A percentile compares a stretch with the other conserved stretches of the same genome.
These are phyloP conservation scores for Cyberlindnera maritima DNA, from an alignment of 805 yeast genomes.

Conservation along the genomic window DNA sequence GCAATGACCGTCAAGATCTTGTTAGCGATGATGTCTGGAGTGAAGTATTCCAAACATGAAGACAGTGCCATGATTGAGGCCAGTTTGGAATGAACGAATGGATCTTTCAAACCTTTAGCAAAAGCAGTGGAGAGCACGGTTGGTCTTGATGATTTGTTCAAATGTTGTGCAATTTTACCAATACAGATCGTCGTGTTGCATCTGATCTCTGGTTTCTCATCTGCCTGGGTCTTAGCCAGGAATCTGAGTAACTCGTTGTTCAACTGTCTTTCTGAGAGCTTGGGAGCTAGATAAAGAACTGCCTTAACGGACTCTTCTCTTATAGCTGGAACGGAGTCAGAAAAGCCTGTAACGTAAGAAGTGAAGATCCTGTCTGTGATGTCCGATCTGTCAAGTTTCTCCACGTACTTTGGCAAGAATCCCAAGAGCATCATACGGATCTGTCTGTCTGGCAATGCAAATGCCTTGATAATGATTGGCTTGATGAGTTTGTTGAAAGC, in stretches of 20 bases:
- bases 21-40: conserved; percentile 73
- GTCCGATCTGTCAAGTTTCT: conserved; percentile 51
- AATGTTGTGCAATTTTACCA: conserved; percentile 57
- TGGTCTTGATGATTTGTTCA: conserved; percentile 55
- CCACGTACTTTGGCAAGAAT: conserved; percentile 53
- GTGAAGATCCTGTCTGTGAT: conserved; percentile 69
- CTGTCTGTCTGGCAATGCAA: conserved; percentile 68
- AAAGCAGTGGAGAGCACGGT: conserved; percentile 86
- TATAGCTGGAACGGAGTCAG: conserved; percentile 78
- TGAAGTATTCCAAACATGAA: conserved; percentile 59
- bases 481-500: conserved; percentile 43
- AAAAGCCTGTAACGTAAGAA: conserved; percentile 73
- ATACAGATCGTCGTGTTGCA: conserved; percentile 73
- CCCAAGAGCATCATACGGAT: conserved; percentile 70
- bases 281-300: conserved; percentile 53
- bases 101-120: conserved; percentile 77
- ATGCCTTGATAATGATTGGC: conserved; percentile 64
- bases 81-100: conserved; percentile 68
- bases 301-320: conserved; percentile 78
- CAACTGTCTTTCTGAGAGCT: conserved; percentile 72
- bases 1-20: conserved; percentile 83
- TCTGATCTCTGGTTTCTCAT: conserved; percentile 71
- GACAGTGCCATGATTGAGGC: conserved; percentile 77
- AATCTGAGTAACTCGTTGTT: conserved; percentile 81
- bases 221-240: conserved; percentile 80